Percentiles rank a stretch among this genome's conserved stretches.
Evolutionary conservation across 83 land plant genomes (phyloP).

Genomic region (Larix sibirica): DNA sequence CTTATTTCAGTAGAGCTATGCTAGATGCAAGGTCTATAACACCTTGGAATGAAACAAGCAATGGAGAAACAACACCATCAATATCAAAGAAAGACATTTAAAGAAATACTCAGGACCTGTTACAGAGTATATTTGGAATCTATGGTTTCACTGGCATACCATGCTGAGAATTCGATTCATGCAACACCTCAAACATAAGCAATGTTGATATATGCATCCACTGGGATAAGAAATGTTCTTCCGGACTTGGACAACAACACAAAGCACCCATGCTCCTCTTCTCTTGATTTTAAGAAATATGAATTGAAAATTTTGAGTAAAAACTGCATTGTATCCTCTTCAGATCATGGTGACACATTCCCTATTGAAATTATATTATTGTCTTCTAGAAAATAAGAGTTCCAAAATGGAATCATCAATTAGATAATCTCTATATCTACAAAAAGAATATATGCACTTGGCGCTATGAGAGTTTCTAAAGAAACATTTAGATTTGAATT

Average conservation of each 20-base stretch:
- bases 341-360: background rate
- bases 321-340: background rate
- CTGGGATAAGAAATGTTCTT: constrained; percentile 25
- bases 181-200: constrained; percentile 40
- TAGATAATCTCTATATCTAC: no score
- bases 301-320: background rate
- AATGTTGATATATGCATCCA: constrained; percentile 33
- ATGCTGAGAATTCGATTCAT: constrained; percentile 43
- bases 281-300: background rate
- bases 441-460: no score
- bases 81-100: background rate
- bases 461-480: no score
- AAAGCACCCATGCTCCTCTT: constrained; percentile 32
- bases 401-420: no score
- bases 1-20: no score
- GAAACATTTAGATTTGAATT: no score
- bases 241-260: constrained; percentile 44
- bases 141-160: constrained; percentile 27
- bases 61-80: background rate
- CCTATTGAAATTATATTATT: no score
- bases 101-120: background rate
- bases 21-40: background rate
- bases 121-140: background rate
- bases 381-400: no score
- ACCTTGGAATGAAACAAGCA: background rate